Evolutionary conservation across 2,329 filamentous ascomycete genomes (phyloP).

Genomic region (Colletotrichum abscissum): DNA sequence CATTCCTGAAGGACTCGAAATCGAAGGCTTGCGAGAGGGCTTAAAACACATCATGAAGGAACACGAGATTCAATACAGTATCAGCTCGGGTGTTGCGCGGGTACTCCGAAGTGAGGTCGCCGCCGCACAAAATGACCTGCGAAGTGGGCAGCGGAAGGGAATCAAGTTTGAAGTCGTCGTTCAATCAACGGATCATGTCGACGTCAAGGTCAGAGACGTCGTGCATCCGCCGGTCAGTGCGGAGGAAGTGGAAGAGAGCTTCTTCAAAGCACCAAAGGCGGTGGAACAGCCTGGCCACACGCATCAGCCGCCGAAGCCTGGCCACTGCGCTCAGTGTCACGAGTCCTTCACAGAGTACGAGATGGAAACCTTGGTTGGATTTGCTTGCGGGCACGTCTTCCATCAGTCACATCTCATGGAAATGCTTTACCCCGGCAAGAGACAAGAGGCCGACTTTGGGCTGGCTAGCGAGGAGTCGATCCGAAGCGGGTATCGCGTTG

Average conservation of each 20-base stretch:
- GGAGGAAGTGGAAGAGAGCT: conserved; percentile 36
- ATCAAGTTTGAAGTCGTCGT: conserved; percentile 86
- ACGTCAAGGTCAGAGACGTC: conserved; percentile 54
- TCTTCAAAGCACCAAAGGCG: conserved; percentile 28
- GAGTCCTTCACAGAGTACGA: conserved; percentile 70
- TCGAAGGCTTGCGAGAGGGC: conserved; percentile 89
- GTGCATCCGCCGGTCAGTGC: conserved; percentile 33
- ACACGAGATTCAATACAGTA: conserved; percentile 94
- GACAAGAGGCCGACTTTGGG: conserved; percentile 59
- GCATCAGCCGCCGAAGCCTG: conserved; percentile 54
- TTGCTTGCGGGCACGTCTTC: conserved; percentile 85
- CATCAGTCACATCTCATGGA: conserved; percentile 79
- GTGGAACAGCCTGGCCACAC: conserved; percentile 44
- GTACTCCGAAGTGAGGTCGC: conserved; percentile 91
- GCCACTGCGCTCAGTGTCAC: conserved; percentile 69
- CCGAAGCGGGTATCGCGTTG: conserved; percentile 72
- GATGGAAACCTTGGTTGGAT: conserved; percentile 79
- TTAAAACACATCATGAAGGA: conserved; percentile 93
- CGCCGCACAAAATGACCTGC: conserved; percentile 81
- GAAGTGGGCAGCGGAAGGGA: conserved; percentile 82
- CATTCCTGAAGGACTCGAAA: conserved; percentile 93
- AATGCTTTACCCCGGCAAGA: conserved; percentile 57
- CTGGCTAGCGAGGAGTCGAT: conserved; percentile 54
- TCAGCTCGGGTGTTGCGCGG: conserved; percentile 87
- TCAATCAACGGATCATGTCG: conserved; percentile 55